phyloP scores from a whole-genome alignment of 2,329 filamentous ascomycete species.

The Dactylellina parvicollis region DNA sequence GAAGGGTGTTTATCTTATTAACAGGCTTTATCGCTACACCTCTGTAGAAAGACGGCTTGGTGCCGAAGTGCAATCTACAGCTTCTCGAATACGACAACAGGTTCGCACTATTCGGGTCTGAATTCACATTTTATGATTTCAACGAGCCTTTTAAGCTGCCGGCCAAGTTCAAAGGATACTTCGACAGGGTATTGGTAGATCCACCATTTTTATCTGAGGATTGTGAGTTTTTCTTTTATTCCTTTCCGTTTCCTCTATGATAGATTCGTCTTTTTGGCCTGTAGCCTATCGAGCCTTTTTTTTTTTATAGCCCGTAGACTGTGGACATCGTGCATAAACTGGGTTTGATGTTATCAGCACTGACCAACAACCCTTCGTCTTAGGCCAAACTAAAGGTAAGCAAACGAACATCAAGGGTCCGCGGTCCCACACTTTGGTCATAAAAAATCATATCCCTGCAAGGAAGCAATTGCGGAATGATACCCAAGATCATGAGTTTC shows the following conservation, averaged over 20 bases:
- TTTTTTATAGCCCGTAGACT: too few species aligned
- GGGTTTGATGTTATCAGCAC: neutral
- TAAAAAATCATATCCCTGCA: neutral
- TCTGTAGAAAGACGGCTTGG: conserved; percentile 44
- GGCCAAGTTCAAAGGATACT: conserved; percentile 62
- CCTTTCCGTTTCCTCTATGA: conserved; percentile 2
- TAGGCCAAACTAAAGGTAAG: conserved; percentile 53
- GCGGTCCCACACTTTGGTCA: conserved; percentile 9
- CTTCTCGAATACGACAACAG: conserved; percentile 79
- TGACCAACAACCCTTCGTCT: conserved; percentile 14
- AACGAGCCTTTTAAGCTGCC: conserved; percentile 69
- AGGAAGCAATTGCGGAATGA: conserved; percentile 6
- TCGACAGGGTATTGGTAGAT: conserved; percentile 78
- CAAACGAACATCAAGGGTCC: neutral
- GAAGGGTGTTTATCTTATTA: neutral
- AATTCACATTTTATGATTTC: conserved; percentile 81
- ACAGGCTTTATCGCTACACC: neutral
- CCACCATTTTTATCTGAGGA: conserved; percentile 83
- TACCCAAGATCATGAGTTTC: conserved; percentile 35
- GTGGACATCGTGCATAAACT: too few species aligned
- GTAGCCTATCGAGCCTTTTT: too few species aligned
- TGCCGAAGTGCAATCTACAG: conserved; percentile 67
- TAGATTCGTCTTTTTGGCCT: too few species aligned
- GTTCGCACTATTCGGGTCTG: conserved; percentile 74
- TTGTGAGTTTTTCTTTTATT: conserved; percentile 71